A percentile compares a stretch with the other conserved stretches of the same genome.
Evolutionary conservation across 2,329 filamentous ascomycete species (phyloP).

Genomic region (Penicillium sp.): DNA sequence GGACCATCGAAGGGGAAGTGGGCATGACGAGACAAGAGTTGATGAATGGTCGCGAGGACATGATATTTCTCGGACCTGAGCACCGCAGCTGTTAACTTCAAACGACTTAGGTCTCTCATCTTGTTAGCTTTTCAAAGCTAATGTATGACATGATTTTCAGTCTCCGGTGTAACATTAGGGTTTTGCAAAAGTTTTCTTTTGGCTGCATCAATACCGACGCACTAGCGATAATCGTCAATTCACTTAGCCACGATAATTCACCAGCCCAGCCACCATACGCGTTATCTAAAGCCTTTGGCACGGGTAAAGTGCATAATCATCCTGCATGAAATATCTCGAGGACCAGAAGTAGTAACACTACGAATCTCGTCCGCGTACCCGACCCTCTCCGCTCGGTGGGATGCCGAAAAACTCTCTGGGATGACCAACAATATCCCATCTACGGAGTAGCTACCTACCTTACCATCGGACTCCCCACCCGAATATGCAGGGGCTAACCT

Average conservation of each 20-base stretch:
- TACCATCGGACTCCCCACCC: background rate
- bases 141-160: background rate
- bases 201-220: background rate
- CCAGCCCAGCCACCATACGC: background rate
- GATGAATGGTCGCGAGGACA: background rate
- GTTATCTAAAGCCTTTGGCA: background rate
- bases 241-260: background rate
- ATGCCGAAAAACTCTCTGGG: background rate
- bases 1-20: too few species aligned
- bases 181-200: background rate
- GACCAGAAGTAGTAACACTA: background rate
- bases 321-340: background rate
- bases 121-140: too few species aligned
- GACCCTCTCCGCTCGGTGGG: background rate
- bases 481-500: slow-evolving; percentile 20
- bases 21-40: background rate
- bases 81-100: background rate
- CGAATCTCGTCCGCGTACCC: background rate
- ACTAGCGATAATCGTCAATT: background rate
- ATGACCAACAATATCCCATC: background rate
- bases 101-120: too few species aligned
- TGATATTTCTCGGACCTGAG: too few species aligned
- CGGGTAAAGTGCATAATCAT: too few species aligned
- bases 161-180: background rate
- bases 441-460: background rate